These are phyloP conservation scores for Globisporangium takayamanum DNA, from an alignment of 352 stramenopile species.

Conservation along the genomic window DNA sequence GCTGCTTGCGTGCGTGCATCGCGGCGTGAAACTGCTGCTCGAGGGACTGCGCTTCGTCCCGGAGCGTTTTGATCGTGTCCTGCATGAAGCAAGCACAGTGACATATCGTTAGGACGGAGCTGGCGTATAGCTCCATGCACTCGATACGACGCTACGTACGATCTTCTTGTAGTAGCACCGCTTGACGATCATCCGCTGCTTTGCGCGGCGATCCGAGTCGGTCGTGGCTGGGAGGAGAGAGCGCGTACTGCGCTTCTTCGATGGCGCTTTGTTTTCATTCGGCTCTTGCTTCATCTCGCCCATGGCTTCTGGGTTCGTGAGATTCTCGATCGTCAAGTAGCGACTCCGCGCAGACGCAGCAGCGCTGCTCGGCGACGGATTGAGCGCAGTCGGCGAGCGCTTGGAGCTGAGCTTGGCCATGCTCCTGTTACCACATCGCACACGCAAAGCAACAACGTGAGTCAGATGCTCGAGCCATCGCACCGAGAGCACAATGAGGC, in stretches of 20 bases:
- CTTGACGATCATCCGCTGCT: conserved; percentile 69
- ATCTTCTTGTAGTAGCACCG: conserved; percentile 80
- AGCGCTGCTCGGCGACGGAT: conserved; percentile 3
- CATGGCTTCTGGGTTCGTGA: conserved; percentile 13
- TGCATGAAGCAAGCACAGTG: conserved; percentile 6
- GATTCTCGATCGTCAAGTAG: conserved; percentile 11
- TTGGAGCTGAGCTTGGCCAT: conserved; percentile 18
- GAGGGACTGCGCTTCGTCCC: conserved; percentile 34
- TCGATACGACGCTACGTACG: conserved; percentile 25
- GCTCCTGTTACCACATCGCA: not conserved
- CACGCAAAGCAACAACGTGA: not conserved
- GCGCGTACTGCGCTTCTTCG: conserved; percentile 48
- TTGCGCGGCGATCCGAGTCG: conserved; percentile 48
- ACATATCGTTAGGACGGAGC: too few relatives aligned
- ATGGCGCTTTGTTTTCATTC: not conserved
- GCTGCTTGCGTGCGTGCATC: conserved; percentile 27
- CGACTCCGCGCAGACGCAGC: not conserved
- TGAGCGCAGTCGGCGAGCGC: conserved; percentile 12
- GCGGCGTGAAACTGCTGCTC: conserved; percentile 34
- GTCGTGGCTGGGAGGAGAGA: conserved; percentile 25
- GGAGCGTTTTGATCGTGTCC: conserved; percentile 65
- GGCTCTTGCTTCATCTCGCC: conserved; percentile 13
- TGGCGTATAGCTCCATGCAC: too few relatives aligned
- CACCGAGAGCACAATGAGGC: not conserved
- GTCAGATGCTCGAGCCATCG: too few relatives aligned